A percentile compares a stretch with the other conserved stretches of the same genome.
Evolutionary conservation across 2,329 filamentous ascomycete genomes (phyloP).

Genomic region (Sordariomycetes sp.): DNA sequence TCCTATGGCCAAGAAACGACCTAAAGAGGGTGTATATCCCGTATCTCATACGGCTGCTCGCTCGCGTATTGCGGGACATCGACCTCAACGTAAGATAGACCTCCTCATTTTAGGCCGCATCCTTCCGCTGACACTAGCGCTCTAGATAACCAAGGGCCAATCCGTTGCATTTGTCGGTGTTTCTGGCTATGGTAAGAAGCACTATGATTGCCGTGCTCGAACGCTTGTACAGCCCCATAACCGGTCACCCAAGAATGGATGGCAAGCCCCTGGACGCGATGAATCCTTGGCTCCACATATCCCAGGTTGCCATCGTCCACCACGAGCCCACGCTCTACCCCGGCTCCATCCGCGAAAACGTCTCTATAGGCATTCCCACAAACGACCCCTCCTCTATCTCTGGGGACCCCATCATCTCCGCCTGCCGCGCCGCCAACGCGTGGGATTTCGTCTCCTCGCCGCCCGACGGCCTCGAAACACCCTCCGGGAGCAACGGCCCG

Average conservation of each 20-base stretch:
- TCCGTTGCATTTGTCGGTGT: slow-evolving; percentile 42
- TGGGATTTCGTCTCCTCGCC: slow-evolving; percentile 40
- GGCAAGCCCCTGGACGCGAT: slow-evolving; percentile 13
- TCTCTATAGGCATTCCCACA: slow-evolving; percentile 27
- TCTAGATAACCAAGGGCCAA: slow-evolving; percentile 28
- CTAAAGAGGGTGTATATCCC: no score
- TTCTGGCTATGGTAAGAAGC: slow-evolving; percentile 45
- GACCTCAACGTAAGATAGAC: no score
- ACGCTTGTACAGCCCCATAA: slow-evolving; percentile 26
- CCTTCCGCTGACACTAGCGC: no score
- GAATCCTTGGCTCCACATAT: slow-evolving; percentile 16
- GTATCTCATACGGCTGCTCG: no score
- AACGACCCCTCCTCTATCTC: slow-evolving; percentile 18
- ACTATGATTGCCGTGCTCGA: slow-evolving; percentile 40
- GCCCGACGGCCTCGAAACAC: slow-evolving; percentile 46
- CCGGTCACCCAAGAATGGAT: slow-evolving; percentile 16
- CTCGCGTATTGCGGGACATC: no score
- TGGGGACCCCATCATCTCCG: slow-evolving; percentile 27
- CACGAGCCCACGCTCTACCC: slow-evolving; percentile 28
- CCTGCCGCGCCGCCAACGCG: slow-evolving; percentile 41
- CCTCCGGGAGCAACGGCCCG: slow-evolving; percentile 52
- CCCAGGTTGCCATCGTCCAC: slow-evolving; percentile 22
- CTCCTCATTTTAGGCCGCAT: no score
- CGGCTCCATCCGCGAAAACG: slow-evolving; percentile 41
- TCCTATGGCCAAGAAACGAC: no score